Evolutionary conservation across 768 basidiomycete genomes (phyloP).

Genomic region (Mycena epipterygia): DNA sequence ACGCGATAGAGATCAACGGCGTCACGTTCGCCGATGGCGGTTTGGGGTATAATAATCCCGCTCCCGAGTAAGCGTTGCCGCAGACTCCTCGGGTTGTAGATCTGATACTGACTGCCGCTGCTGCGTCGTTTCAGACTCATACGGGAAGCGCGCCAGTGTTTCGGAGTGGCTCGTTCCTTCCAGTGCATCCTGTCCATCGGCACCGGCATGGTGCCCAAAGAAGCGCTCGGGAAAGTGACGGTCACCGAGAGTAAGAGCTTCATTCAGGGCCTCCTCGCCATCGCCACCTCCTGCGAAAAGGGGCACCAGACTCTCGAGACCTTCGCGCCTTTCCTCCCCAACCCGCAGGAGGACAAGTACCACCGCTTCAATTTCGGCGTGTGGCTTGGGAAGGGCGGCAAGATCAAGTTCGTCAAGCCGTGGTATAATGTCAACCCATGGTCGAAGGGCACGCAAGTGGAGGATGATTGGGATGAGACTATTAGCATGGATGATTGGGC

Average conservation of each 20-base stretch:
- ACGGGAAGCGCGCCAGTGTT: constrained; percentile 41
- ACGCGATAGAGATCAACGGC: constrained; percentile 39
- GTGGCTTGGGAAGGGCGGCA: too few species aligned
- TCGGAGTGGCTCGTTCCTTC: constrained; percentile 39
- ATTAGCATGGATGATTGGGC: too few species aligned
- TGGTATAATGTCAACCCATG: too few species aligned
- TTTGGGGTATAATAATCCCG: constrained; percentile 48
- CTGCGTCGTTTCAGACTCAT: constrained; percentile 38
- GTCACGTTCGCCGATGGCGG: constrained; percentile 51
- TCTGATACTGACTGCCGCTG: too few species aligned
- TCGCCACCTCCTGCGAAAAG: constrained; percentile 29
- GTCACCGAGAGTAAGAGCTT: constrained; percentile 25
- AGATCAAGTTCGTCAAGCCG: too few species aligned
- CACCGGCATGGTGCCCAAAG: constrained; percentile 42
- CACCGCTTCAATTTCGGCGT: constrained; percentile 42
- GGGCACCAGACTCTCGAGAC: constrained; percentile 33
- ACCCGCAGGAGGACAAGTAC: constrained; percentile 28
- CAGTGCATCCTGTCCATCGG: constrained; percentile 43
- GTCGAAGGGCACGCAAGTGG: too few species aligned
- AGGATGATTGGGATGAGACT: too few species aligned
- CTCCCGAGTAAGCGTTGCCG: too few species aligned
- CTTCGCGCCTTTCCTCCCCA: constrained; percentile 20
- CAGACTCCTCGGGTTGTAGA: too few species aligned
- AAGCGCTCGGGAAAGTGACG: constrained; percentile 31
- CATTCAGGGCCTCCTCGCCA: constrained; percentile 26